phyloP scores from a whole-genome alignment of 2,329 filamentous ascomycete species.

The Fusarium humuli region DNA sequence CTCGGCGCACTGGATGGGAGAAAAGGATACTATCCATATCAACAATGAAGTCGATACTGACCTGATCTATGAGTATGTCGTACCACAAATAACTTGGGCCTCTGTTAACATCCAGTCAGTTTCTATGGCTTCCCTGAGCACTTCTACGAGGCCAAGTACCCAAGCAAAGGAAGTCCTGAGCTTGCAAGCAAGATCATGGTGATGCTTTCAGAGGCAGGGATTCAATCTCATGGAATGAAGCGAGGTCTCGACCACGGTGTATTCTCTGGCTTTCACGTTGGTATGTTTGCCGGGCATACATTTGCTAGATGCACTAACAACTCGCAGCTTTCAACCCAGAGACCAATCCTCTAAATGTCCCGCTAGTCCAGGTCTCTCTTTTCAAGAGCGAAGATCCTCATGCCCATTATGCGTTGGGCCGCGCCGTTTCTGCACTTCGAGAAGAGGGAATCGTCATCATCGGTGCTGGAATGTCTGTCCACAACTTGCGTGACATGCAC shows the following conservation, averaged over 20 bases:
- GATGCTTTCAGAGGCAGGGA: conserved; percentile 66
- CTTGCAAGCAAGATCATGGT: conserved; percentile 69
- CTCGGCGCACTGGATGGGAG: conserved; percentile 81
- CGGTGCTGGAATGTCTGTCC: conserved; percentile 79
- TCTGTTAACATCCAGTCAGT: conserved; percentile 50
- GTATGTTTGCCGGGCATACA: conserved; percentile 24
- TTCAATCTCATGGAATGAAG: conserved; percentile 68
- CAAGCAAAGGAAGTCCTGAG: conserved; percentile 69
- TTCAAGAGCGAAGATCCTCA: conserved; percentile 73
- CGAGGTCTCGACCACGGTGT: conserved; percentile 81
- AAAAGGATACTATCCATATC: conserved; percentile 67
- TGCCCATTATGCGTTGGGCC: conserved; percentile 75
- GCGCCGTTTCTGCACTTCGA: conserved; percentile 73
- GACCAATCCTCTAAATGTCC: conserved; percentile 71
- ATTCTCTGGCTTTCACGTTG: conserved; percentile 73
- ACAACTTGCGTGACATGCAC: conserved; percentile 70
- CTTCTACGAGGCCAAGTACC: conserved; percentile 76
- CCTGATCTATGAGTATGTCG: conserved; percentile 73
- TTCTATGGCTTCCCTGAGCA: conserved; percentile 79
- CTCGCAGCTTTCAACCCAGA: conserved; percentile 68
- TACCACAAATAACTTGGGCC: not conserved
- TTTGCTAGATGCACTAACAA: conserved; percentile 13
- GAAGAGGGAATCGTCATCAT: conserved; percentile 76
- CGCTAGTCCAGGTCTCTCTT: conserved; percentile 78
- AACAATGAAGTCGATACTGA: conserved; percentile 74